Percentiles rank a stretch among this genome's conserved stretches.
phyloP scores from a whole-genome alignment of 1,284 basidiomycete species.

The Cryptococcus sp. region DNA sequence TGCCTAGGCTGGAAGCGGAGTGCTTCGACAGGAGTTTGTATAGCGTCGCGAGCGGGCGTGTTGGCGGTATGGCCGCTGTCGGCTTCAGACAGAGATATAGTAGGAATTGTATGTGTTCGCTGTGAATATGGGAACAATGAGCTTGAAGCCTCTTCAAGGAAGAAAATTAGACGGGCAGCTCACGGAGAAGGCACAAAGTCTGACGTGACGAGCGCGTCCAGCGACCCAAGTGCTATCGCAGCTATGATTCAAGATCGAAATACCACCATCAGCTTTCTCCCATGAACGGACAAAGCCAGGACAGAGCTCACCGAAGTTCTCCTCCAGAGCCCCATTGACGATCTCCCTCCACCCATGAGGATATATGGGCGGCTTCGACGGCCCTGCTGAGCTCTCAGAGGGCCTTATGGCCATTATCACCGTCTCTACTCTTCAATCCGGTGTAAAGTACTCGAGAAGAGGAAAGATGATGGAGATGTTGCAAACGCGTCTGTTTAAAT shows the following conservation, averaged over 20 bases:
- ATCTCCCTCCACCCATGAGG: conserved; percentile 20
- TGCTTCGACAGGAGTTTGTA: conserved; percentile 21
- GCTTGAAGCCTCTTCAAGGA: background rate
- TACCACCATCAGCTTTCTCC: no score
- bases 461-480: background rate
- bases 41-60: conserved; percentile 24
- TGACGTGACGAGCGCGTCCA: conserved; percentile 12
- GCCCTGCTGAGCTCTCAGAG: background rate
- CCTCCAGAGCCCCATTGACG: conserved; percentile 18
- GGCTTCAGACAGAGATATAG: conserved; percentile 27
- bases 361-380: conserved; percentile 6
- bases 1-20: background rate
- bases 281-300: background rate
- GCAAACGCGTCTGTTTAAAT: background rate
- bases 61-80: background rate
- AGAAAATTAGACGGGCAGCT: background rate
- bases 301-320: conserved; percentile 17
- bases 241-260: background rate
- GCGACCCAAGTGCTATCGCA: conserved; percentile 15
- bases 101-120: conserved; percentile 38
- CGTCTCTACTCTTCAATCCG: background rate
- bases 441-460: no score
- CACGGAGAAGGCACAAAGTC: conserved; percentile 7
- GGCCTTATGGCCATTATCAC: conserved; percentile 4
- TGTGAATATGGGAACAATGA: no score